Percentiles rank a stretch among this genome's conserved stretches.
phyloP scores from a whole-genome alignment of 1,139 yeast genomes.

The Pichia sp. region DNA sequence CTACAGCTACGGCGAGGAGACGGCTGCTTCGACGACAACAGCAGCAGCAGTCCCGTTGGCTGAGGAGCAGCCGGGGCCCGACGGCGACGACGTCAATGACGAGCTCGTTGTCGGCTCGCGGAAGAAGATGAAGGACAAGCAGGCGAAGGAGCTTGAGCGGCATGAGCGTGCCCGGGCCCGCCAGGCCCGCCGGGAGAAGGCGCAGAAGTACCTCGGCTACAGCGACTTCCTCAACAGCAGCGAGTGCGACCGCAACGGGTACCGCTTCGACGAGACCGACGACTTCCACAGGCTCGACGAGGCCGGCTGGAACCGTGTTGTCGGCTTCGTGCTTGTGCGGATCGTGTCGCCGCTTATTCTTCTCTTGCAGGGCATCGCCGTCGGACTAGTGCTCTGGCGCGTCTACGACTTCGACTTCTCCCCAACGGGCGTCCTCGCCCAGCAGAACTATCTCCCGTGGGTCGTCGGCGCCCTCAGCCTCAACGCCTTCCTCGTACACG shows the following conservation, averaged over 20 bases:
- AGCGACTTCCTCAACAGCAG: conserved; percentile 11
- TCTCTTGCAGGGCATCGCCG: conserved; percentile 20
- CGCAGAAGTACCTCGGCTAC: conserved; percentile 14
- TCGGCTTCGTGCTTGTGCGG: conserved; percentile 26
- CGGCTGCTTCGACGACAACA: too few species aligned
- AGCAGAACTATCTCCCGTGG: conserved; percentile 18
- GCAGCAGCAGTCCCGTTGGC: too few species aligned
- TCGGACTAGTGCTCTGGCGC: conserved; percentile 21
- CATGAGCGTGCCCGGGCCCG: conserved; percentile 1
- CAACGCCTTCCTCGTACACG: conserved; percentile 26
- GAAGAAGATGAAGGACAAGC: not conserved
- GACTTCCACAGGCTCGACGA: conserved; percentile 5
- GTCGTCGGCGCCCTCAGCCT: conserved; percentile 20
- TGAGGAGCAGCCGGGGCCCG: too few species aligned
- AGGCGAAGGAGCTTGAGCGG: not conserved
- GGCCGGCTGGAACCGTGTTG: conserved; percentile 21
- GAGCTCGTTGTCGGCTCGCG: conserved; percentile 7
- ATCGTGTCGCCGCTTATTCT: conserved; percentile 25
- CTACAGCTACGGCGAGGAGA: conserved; percentile 10
- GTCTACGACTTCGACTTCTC: conserved; percentile 22
- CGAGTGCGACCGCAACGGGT: conserved; percentile 10
- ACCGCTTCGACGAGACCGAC: conserved; percentile 6
- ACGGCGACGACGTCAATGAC: not conserved
- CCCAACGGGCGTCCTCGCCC: conserved; percentile 14
- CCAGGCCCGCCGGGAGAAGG: not conserved